Evolutionary conservation across 805 yeast genomes (phyloP), one percentile per base, ranked within the genome.

Genomic region (Pichia scutulata): DNA sequence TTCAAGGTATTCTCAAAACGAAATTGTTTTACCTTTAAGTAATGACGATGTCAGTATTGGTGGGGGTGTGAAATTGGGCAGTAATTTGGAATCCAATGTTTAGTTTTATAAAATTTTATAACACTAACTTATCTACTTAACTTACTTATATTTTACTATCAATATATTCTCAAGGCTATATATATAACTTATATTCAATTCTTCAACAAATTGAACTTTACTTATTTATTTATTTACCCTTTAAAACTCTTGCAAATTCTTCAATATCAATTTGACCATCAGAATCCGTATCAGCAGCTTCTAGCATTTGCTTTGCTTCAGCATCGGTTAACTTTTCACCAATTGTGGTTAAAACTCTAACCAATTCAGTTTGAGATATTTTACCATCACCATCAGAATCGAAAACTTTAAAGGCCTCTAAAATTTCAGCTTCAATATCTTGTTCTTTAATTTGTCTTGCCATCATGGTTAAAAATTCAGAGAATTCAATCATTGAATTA

Each of bases 401-500:
- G 66, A 93, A 93, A 39, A 93, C 99, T 72, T 90, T 92, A 78
- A 93, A 93, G 14, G 99, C 99, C 72, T 93, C 99, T 56, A 92
- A 80, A 57, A 93, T 82, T 70, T 93, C 99, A 61, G 95, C 98
- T 71, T 93, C 98, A 37, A 93, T 84, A 68, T 93, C 99, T 54
- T 93, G 89, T 62, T 92, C 96, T 73, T 89, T 93, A 81, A 93
- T 83, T 66, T 93, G 95, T 66, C 93, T 80, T 33, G 89, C 86
- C 95, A 86, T 86, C 77, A 86, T 78, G 37, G 95, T 87, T 59
- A 86, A 74, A 63, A 86, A 86, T 70, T 86, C 93, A 46, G 87
- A 78, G 68, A 86, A 86, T 65, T 86, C 93, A 60, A 86, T 85
- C 61, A 81, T 76, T 39, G 97, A 97, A 71, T 93, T 95, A 60